These are phyloP conservation scores for Scleroderma citrinum DNA, from an alignment of 768 basidiomycete genomes.

Conservation along the genomic window DNA sequence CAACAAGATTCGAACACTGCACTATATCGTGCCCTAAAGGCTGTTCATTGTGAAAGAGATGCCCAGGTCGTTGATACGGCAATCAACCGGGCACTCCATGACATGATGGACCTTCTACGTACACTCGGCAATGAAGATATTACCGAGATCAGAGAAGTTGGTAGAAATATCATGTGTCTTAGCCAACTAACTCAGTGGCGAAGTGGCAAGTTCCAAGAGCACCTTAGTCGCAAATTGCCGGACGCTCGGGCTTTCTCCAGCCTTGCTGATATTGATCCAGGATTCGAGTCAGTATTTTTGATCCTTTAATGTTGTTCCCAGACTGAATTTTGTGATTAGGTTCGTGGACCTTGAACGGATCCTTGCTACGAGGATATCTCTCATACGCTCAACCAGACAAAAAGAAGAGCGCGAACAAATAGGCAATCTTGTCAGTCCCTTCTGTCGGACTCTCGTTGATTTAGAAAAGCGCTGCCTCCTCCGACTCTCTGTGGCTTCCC, in stretches of 20 bases:
- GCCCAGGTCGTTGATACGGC: conserved; percentile 38
- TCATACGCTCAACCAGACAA: conserved; percentile 65
- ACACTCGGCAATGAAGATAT: conserved; percentile 73
- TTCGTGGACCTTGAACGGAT: conserved; percentile 73
- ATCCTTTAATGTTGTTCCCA: not conserved
- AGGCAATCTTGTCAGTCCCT: conserved; percentile 58
- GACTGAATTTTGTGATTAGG: conserved; percentile 34
- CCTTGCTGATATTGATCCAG: conserved; percentile 43
- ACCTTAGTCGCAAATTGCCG: conserved; percentile 28
- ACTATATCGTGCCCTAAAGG: conserved; percentile 74
- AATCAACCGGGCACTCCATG: conserved; percentile 44
- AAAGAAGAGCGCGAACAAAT: conserved; percentile 73
- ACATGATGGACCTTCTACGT: conserved; percentile 62
- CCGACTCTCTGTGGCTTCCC: conserved; percentile 64
- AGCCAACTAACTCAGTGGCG: conserved; percentile 71
- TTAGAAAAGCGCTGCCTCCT: conserved; percentile 70
- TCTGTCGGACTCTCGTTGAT: conserved; percentile 43
- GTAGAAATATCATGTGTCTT: conserved; percentile 75
- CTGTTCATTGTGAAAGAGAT: conserved; percentile 77
- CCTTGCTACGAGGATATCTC: conserved; percentile 73
- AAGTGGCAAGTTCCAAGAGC: conserved; percentile 20
- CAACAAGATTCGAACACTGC: conserved; percentile 44
- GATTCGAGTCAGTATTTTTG: conserved; percentile 57
- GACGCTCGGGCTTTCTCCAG: conserved; percentile 34
- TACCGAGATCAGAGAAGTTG: conserved; percentile 61